Percentiles rank a stretch among this genome's conserved stretches.
Conservation (phyloP, 2,329 filamentous ascomycete species). For the Aspergillus felis region DNA sequence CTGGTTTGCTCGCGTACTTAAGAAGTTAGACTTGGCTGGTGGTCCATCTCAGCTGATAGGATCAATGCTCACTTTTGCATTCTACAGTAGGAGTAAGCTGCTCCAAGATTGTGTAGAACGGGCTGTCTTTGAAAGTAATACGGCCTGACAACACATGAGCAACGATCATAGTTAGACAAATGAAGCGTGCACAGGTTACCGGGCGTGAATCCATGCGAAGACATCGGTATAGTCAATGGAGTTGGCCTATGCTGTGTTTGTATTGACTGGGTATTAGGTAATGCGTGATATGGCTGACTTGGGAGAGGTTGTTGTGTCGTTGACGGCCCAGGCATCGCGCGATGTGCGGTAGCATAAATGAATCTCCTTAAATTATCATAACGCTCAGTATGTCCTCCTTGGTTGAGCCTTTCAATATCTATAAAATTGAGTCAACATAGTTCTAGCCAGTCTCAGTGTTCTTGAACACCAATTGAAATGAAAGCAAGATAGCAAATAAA, state of each 20-base stretch:
- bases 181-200: constrained; percentile 19
- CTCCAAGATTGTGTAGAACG: constrained; percentile 73
- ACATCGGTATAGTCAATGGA: constrained; percentile 27
- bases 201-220: constrained; percentile 24
- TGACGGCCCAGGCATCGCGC: constrained; percentile 24
- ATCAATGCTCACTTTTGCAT: constrained; percentile 63
- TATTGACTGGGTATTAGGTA: constrained; percentile 19
- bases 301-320: constrained; percentile 21
- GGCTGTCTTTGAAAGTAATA: constrained; percentile 67
- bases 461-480: not conserved
- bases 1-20: constrained; percentile 58
- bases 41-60: not conserved
- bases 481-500: not conserved
- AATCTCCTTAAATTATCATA: constrained; percentile 32
- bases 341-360: constrained; percentile 28
- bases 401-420: constrained; percentile 27
- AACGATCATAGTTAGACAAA: constrained; percentile 1
- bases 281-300: constrained; percentile 23
- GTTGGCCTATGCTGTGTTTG: constrained; percentile 25
- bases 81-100: constrained; percentile 62
- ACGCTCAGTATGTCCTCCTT: constrained; percentile 20
- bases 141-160: constrained; percentile 40
- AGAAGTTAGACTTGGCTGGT: constrained; percentile 13
- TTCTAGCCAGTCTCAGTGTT: not conserved
- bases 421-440: not conserved